Base-by-base conservation (phyloP, 2,329 filamentous ascomycete species). In the Waltergamsia citrina region DNA sequence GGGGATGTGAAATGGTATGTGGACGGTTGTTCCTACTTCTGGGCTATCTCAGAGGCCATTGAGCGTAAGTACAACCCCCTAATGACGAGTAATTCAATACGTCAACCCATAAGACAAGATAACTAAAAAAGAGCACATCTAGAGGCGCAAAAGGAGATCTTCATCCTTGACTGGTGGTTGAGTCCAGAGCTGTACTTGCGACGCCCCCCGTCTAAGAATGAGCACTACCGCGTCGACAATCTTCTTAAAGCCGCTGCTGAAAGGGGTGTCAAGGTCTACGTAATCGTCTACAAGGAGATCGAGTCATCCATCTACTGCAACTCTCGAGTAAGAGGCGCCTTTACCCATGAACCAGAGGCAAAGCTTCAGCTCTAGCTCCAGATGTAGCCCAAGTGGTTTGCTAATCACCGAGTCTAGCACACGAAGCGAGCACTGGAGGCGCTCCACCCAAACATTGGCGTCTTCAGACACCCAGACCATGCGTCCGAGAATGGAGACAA, bases 211-310 rank as follows among this genome's bases (percentile, higher is more conserved):
- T 75, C 83, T 15, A 71, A 74, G 51, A 87, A 93, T 57, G 80
- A 93, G 54, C 68, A 81, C 46, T 94, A 93, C 53, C 78, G 87
- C 6, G 63, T 94, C 25, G 87, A 94, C 57, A 74, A 78, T 32
- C 79, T 94, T 78, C 72, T 94, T 31, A 71, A 82, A 47, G 79
- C 79, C 35, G 87, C 86, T 7, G 86, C 88, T 18, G 72, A 90
- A 57, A 75, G 87, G 28, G 88, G 87, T 27, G 87, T 94, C 29
- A 76, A 81, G 46, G 69, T 94, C 46, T 81, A 88, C 46, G 69
- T 94, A 33, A 87, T 94, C 34, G 85, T 94, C 9, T 94, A 94
- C 63, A 94, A 94, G 60, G 88, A 95, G 59, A 84, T 90, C 7
- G 76, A 82, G 4, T 81, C 85, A 49, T 83, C 85, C 25, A 60